Percentiles rank a stretch among this genome's conserved stretches.
Evolutionary conservation across 2,329 filamentous ascomycete genomes (phyloP).

Genomic region (Exophiala lecanii-corni): DNA sequence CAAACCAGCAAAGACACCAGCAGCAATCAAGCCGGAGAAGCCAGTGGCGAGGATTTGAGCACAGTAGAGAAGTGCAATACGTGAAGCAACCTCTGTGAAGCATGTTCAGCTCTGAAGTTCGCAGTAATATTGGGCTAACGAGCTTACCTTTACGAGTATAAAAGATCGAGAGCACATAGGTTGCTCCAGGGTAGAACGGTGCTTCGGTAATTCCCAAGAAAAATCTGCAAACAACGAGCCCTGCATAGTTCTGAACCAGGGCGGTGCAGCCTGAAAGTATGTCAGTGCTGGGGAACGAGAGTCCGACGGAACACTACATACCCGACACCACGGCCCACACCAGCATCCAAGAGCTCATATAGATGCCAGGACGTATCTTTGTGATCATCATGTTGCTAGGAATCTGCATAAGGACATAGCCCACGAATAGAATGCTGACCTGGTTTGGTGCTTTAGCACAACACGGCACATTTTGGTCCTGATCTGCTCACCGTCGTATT

Average conservation of each 20-base stretch:
- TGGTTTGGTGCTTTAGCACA: neutral
- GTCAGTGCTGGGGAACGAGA: no score
- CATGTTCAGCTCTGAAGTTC: neutral
- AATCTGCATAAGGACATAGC: constrained; percentile 25
- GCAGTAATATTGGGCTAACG: no score
- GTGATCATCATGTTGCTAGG: constrained; percentile 30
- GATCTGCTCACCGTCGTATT: constrained; percentile 29
- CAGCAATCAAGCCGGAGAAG: constrained; percentile 55
- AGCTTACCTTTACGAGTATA: constrained; percentile 53
- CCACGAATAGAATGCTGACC: constrained; percentile 26
- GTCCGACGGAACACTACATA: no score
- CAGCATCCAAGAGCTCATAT: constrained; percentile 36
- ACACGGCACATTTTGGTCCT: no score
- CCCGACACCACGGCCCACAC: constrained; percentile 33
- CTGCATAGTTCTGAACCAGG: constrained; percentile 36
- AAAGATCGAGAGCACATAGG: constrained; percentile 20
- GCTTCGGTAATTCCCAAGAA: constrained; percentile 35
- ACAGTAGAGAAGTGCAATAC: constrained; percentile 54
- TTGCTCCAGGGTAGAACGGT: constrained; percentile 48
- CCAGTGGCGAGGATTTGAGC: constrained; percentile 57
- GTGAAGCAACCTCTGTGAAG: constrained; percentile 36
- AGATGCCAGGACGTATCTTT: constrained; percentile 36
- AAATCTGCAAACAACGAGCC: constrained; percentile 38
- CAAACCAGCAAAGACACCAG: constrained; percentile 46
- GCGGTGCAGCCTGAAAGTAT: constrained; percentile 30